phyloP scores from a whole-genome alignment of 2,329 filamentous ascomycete genomes.

The Dendryphion nanum region DNA sequence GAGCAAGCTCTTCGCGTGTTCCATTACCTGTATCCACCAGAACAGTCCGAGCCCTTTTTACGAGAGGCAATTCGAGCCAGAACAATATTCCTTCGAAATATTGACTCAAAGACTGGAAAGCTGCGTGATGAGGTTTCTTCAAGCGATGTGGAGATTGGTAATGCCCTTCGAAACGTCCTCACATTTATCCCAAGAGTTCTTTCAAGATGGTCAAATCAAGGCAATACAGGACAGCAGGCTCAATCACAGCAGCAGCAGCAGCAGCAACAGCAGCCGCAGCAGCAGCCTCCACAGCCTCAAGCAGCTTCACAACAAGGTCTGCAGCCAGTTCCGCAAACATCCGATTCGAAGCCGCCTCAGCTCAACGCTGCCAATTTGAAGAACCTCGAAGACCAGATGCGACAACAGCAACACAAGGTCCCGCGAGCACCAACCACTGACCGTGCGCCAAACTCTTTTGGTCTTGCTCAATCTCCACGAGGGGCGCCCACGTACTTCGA shows the following conservation, averaged over 20 bases:
- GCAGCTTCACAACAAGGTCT: slow-evolving; percentile 16
- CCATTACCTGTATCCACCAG: slow-evolving; percentile 23
- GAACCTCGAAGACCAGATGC: slow-evolving; percentile 42
- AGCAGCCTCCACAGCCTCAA: not conserved
- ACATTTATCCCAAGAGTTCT: slow-evolving; percentile 29
- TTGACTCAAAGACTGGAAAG: slow-evolving; percentile 26
- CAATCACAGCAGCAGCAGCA: slow-evolving; percentile 6
- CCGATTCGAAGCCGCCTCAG: no score
- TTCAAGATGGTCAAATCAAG: slow-evolving; percentile 16
- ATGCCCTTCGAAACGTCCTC: slow-evolving; percentile 21
- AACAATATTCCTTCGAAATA: slow-evolving; percentile 24
- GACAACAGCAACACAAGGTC: slow-evolving; percentile 49
- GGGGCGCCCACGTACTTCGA: slow-evolving; percentile 58
- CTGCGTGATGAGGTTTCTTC: slow-evolving; percentile 29
- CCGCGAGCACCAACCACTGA: slow-evolving; percentile 51
- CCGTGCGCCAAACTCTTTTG: slow-evolving; percentile 53
- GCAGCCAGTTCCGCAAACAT: slow-evolving; percentile 13
- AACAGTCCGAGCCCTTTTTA: slow-evolving; percentile 24
- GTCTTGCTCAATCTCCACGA: slow-evolving; percentile 53
- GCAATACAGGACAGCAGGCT: slow-evolving; percentile 12
- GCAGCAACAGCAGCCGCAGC: slow-evolving; percentile 2
- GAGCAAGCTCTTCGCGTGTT: slow-evolving; percentile 33
- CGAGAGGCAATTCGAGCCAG: slow-evolving; percentile 25
- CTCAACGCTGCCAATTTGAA: slow-evolving; percentile 39
- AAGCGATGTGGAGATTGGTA: slow-evolving; percentile 26